These are phyloP conservation scores for Pyrenochaeta sp. DNA, from an alignment of 2,329 filamentous ascomycete species.

Conservation along the genomic window DNA sequence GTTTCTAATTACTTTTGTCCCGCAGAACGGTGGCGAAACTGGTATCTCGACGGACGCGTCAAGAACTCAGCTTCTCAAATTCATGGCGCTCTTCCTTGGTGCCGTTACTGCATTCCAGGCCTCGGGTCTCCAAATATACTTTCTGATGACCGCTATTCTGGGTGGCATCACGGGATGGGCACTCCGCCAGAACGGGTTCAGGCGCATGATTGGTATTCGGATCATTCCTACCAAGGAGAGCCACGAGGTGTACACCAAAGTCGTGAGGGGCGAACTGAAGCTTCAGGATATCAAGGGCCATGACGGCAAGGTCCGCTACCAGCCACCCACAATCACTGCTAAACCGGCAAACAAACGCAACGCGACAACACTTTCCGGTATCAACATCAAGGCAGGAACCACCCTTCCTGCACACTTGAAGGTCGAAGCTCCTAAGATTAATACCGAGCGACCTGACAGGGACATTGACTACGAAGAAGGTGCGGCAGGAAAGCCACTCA, in stretches of 20 bases:
- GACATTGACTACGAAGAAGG: slow-evolving; percentile 33
- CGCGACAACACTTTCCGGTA: slow-evolving; percentile 17
- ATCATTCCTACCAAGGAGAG: slow-evolving; percentile 29
- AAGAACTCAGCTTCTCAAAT: too few species aligned
- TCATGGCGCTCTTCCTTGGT: slow-evolving; percentile 64
- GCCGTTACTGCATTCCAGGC: slow-evolving; percentile 63
- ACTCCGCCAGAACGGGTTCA: slow-evolving; percentile 47
- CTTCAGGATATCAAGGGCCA: slow-evolving; percentile 28
- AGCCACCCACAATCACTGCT: slow-evolving; percentile 24
- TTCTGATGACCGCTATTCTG: slow-evolving; percentile 57
- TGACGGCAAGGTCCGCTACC: slow-evolving; percentile 39
- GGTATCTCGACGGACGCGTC: slow-evolving; percentile 43
- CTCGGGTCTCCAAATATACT: slow-evolving; percentile 68
- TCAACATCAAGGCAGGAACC: slow-evolving; percentile 35
- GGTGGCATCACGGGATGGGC: slow-evolving; percentile 49
- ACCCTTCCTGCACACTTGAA: slow-evolving; percentile 34
- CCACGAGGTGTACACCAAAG: slow-evolving; percentile 35
- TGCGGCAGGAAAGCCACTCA: slow-evolving; percentile 21
- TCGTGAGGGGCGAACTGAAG: slow-evolving; percentile 34
- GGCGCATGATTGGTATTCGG: slow-evolving; percentile 48
- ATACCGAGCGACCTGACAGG: slow-evolving; percentile 23
- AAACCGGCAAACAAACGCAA: slow-evolving; percentile 19
- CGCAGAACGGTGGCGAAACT: slow-evolving; percentile 59
- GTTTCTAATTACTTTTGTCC: too few species aligned
- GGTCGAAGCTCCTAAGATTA: slow-evolving; percentile 17